Evolutionary conservation across 1,139 yeast species (phyloP).

Genomic region (Protomyces inundatus): DNA sequence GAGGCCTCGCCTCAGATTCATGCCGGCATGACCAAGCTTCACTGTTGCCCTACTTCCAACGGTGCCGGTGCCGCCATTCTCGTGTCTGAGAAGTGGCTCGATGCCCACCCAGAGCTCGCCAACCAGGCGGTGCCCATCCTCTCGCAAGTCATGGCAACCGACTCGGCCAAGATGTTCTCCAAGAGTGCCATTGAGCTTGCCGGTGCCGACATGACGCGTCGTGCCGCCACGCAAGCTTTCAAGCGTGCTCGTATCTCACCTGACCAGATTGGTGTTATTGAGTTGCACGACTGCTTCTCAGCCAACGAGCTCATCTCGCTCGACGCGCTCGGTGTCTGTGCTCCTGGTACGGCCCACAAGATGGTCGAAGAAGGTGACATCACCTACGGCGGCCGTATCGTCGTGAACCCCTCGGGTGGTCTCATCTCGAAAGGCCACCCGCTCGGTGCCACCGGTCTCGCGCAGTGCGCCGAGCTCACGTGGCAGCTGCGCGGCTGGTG

Average conservation of each 20-base stretch:
- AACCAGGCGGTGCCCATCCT: constrained; percentile 37
- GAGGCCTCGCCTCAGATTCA: constrained; percentile 35
- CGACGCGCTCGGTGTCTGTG: constrained; percentile 36
- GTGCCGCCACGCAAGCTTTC: constrained; percentile 33
- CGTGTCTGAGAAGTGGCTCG: constrained; percentile 66
- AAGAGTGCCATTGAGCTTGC: constrained; percentile 35
- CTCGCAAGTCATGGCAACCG: constrained; percentile 36
- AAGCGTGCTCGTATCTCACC: constrained; percentile 34
- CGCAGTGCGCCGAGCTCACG: constrained; percentile 37
- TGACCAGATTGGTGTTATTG: constrained; percentile 36
- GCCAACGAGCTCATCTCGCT: constrained; percentile 37
- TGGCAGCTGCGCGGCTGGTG: constrained; percentile 39
- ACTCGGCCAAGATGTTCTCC: constrained; percentile 33
- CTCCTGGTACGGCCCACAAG: constrained; percentile 36
- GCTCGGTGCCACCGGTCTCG: constrained; percentile 39
- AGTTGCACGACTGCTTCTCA: constrained; percentile 38
- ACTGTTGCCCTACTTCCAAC: constrained; percentile 46
- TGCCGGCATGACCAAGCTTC: constrained; percentile 35
- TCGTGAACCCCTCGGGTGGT: constrained; percentile 38
- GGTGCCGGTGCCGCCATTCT: constrained; percentile 83
- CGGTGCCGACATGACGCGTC: constrained; percentile 36
- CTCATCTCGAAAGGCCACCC: constrained; percentile 38
- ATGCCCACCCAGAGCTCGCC: constrained; percentile 41
- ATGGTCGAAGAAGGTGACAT: constrained; percentile 35
- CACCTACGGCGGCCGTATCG: constrained; percentile 37